Evolutionary conservation across 2,329 filamentous ascomycete genomes (phyloP), one percentile per base, ranked within the genome.

Genomic region (Capronia americana): DNA sequence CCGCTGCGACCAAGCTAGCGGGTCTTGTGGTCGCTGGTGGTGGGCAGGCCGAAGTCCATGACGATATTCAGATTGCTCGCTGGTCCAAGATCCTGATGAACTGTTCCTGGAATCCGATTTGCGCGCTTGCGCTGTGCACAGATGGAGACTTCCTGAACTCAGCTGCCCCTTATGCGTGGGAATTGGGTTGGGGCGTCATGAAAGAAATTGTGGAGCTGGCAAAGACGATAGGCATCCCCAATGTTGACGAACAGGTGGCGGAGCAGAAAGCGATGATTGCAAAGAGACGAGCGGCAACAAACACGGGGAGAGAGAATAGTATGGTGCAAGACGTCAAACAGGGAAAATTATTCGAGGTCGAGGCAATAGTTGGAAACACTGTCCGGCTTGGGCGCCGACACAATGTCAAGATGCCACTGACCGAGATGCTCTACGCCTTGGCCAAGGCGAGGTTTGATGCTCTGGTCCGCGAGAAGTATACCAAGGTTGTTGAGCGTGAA

Each of bases 361-460:
- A 87, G 72, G 85, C 82, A 66, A 79, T 87, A 44, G 74, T 87
- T 2, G 85, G 85, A 1, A 85, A 87, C 75, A 84, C 85, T 17
- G 67, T 87, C 48, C 76, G 82, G 1, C 84, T 84, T 69, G 86
- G 81, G 0, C 79, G 79, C 67, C 72, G 72, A 38, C 73, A 77
- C 0, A 83, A 83, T 1, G 83, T 88, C 20, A 54, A 68, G 6
- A 72, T 73, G 67, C 75, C 74, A 1, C 70, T 67, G 6, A 65
- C 74, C 5, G 68, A 66, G 7, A 69, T 70, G 10, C 38, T 77
- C 24, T 77, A 77, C 63, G 67, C 67, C 1, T 54, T 76, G 24
- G 54, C 72, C 54, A 73, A 72, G 53, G 73, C 68, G 5, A 64
- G 75, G 53, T 74, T 75, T 32, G 63, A 62, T 38, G 63, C 63